These are phyloP conservation scores for Saturnispora galanensis DNA, from an alignment of 805 yeast genomes.

Conservation along the genomic window DNA sequence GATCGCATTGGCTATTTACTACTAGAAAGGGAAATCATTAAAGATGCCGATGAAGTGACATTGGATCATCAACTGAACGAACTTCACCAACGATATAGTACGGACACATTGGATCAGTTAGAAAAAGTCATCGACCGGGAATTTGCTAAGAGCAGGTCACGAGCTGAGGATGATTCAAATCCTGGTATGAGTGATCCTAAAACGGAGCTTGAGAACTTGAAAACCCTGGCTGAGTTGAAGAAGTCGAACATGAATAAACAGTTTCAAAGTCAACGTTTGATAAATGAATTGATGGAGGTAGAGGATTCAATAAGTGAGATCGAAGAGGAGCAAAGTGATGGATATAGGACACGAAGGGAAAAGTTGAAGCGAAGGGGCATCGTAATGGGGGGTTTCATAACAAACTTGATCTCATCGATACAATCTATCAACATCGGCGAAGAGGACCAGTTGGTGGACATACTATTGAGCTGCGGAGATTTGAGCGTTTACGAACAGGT, in stretches of 20 bases:
- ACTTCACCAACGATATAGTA: not conserved
- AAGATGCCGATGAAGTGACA: too few relatives aligned
- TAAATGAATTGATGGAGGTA: not conserved
- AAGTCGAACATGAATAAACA: not conserved
- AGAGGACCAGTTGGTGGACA: constrained; percentile 23
- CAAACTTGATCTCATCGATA: constrained; percentile 25
- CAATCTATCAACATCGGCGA: constrained; percentile 25
- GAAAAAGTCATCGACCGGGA: not conserved
- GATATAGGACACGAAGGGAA: not conserved
- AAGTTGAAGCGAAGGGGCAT: not conserved
- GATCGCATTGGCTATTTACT: too few relatives aligned
- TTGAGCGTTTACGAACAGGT: constrained; percentile 20
- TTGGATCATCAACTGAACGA: not conserved
- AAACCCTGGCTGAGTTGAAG: not conserved
- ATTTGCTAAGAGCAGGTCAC: not conserved
- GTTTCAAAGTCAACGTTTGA: not conserved
- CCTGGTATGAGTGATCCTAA: not conserved
- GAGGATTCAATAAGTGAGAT: not conserved
- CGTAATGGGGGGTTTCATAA: constrained; percentile 17
- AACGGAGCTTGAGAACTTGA: not conserved
- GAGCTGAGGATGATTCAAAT: not conserved
- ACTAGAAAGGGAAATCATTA: too few relatives aligned
- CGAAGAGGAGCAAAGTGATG: not conserved
- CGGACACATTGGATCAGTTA: not conserved
- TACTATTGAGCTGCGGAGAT: constrained; percentile 24